Evolutionary conservation across 257 asterid genomes (phyloP), one percentile per base, ranked within the genome.

Genomic region (Salvia miltiorrhiza): DNA sequence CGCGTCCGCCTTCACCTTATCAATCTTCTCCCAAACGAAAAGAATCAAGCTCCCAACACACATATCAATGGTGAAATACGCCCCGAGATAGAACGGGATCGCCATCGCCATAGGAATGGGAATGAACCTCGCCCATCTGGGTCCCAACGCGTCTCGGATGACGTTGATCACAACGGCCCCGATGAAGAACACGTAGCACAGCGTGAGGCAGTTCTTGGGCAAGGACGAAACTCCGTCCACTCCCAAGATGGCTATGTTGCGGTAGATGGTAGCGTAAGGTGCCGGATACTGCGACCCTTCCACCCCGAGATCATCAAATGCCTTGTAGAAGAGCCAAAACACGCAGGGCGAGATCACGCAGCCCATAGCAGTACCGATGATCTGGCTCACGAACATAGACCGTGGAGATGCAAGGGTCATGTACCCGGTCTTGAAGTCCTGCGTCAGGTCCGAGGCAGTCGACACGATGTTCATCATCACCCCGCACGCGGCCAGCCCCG

Each of bases 21-120:
- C 82, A 13, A 81, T 24, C 85, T 41, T 87, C 83, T 77, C 69
- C 96, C 95, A 88, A 16, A 88, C 39, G 62, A 85, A 88, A 58
- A 91, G 79, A 64, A 91, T 91, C 82, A 88, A 80, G 71, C 95
- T 88, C 37, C 97, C 97, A 2, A 91, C 72, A 20, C 95, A 91
- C 97, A 88, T 90, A 56, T 91, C 96, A 47, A 88, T 88, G 1
- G 97, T 64, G 65, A 91, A 91, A 67, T 88, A 91, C 2, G 72
- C 79, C 28, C 97, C 97, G 35, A 91, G 82, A 63, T 88, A 91
- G 75, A 88, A 91, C 20, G 97, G 97, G 50, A 91, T 91, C 0
- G 97, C 96, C 97, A 91, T 91, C 5, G 97, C 97, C 97, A 91
- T 91, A 7, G 97, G 97, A 63, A 88, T 78, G 39, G 96, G 97